Base-by-base conservation (phyloP, 2,329 filamentous ascomycete genomes). In the Paecilomyces variotii region DNA sequence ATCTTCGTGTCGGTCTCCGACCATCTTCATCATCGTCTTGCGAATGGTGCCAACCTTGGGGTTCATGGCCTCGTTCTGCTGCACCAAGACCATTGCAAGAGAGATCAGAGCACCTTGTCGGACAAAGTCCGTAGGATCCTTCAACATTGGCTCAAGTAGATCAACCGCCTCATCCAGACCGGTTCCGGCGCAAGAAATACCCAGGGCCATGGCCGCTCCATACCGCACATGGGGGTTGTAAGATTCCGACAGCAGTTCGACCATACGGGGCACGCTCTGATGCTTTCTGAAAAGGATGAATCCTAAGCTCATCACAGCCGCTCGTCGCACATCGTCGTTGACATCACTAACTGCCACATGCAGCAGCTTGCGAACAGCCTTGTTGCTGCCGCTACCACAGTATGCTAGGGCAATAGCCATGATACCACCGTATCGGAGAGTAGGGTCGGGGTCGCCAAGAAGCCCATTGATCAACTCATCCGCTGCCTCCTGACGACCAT, bases 161-260 rank as follows among this genome's bases (percentile, higher is more conserved):
- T 99, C 94, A 62, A 97, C 94, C 25, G 95, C 94, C 77, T 99
- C 94, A 62, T 96, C 91, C 30, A 97, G 82, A 12, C 94, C 94
- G 56, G 94, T 99, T 54, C 94, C 94, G 27, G 94, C 94, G 68
- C 95, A 99, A 27, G 95, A 96, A 69, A 99, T 99, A 76, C 94
- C 94, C 11, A 99, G 84, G 51, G 95, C 95, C 91, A 99, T 97
- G 56, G 94, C 94, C 24, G 94, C 96, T 70, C 94, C 94, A 69
- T 99, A 99, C 59, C 94, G 88, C 53, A 99, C 94, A 71, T 99
- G 94, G 24, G 94, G 94, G 78, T 99, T 99, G 81, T 99, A 99
- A 0, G 93, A 97, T 75, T 99, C 95, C 4, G 94, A 94, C 24
- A 99, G 86, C 55, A 99, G 85, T 78, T 99, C 95, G 49, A 99